Conservation (phyloP, 2,329 filamentous ascomycete genomes). For the Fusarium sp. region DNA sequence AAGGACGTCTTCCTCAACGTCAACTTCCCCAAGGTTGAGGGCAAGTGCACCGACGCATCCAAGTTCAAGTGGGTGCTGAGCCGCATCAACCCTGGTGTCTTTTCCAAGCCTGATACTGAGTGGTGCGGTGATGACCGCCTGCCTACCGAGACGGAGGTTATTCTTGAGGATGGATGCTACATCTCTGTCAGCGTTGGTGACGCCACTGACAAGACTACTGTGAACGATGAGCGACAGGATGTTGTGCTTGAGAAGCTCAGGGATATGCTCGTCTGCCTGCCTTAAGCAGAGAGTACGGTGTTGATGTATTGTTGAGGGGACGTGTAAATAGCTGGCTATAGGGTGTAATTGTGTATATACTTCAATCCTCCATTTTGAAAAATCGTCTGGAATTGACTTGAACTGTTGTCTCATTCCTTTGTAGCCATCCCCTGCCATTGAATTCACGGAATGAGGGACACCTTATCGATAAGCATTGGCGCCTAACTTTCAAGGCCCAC, state of each 20-base stretch:
- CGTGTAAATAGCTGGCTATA: background rate
- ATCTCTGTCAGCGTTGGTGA: constrained; percentile 69
- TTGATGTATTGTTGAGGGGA: background rate
- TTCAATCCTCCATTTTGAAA: background rate
- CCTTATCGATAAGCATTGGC: constrained; percentile 41
- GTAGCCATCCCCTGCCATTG: background rate
- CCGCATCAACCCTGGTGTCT: constrained; percentile 64
- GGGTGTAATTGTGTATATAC: background rate
- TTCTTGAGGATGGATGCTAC: constrained; percentile 62
- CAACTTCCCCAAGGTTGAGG: constrained; percentile 67
- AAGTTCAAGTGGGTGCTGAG: constrained; percentile 71
- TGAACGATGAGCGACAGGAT: constrained; percentile 44
- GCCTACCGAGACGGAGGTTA: constrained; percentile 65
- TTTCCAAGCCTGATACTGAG: constrained; percentile 62
- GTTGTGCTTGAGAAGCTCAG: constrained; percentile 46
- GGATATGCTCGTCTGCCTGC: constrained; percentile 45
- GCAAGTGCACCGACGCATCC: constrained; percentile 57
- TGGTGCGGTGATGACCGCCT: constrained; percentile 64
- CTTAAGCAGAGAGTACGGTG: background rate
- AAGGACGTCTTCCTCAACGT: constrained; percentile 69
- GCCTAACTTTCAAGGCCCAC: constrained; percentile 39
- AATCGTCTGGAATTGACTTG: background rate
- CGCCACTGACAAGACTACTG: constrained; percentile 66
- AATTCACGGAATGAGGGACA: background rate
- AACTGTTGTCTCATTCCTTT: background rate